Conservation (phyloP, 2,329 filamentous ascomycete species). For the Xylaria sp. region DNA sequence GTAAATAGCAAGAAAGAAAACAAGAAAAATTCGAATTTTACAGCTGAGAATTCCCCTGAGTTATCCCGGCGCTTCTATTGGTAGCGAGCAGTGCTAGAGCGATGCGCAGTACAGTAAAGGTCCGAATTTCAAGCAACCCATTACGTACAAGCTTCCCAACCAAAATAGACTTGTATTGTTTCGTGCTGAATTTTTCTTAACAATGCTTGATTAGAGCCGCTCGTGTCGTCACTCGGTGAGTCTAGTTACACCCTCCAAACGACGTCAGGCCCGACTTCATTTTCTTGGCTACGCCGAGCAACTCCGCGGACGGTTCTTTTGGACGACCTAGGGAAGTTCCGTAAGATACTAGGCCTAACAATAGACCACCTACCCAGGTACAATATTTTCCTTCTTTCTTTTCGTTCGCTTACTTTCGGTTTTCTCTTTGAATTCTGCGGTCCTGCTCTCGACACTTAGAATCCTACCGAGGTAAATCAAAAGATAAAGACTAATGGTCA, state of each 20-base stretch:
- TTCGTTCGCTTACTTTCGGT: not conserved
- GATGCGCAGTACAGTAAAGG: not conserved
- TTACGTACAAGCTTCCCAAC: slow-evolving; percentile 48
- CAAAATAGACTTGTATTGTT: slow-evolving; percentile 24
- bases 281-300: slow-evolving; percentile 26
- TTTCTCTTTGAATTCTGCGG: not conserved
- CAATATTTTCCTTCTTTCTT: not conserved
- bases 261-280: not conserved
- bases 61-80: slow-evolving; percentile 24
- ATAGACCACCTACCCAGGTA: not conserved
- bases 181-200: not conserved
- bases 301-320: slow-evolving; percentile 39
- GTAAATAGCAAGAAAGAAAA: not conserved
- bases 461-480: not conserved
- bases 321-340: not conserved
- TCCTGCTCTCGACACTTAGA: not conserved
- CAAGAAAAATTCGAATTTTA: not conserved
- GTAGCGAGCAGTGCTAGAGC: not conserved
- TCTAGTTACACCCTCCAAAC: slow-evolving; percentile 27
- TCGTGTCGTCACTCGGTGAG: slow-evolving; percentile 33
- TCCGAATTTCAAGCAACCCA: slow-evolving; percentile 31
- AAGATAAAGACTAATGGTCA: not conserved
- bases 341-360: not conserved
- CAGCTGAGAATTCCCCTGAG: slow-evolving; percentile 1
- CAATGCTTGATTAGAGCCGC: not conserved